Base-by-base conservation (phyloP, 768 basidiomycete genomes). In the Naematelia aurantialba region DNA sequence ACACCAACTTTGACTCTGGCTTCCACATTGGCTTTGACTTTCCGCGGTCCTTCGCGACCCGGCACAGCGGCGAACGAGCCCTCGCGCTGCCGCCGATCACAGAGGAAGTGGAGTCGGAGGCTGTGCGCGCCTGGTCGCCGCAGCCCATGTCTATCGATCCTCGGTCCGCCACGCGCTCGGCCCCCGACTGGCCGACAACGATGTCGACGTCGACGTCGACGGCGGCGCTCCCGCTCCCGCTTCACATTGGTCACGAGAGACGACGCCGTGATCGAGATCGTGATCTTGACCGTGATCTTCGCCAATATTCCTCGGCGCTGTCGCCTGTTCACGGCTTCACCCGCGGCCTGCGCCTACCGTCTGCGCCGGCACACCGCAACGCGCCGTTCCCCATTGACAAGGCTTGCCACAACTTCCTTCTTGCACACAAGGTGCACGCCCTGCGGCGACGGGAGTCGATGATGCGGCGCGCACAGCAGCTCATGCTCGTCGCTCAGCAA, bases 91-190 rank as follows among this genome's bases (percentile, higher is more conserved):
- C 5, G 17, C 52, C 58, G 21, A 25, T 14, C 29, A 4, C 31
- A 30, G 34, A 39, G 25, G 22, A 22, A 12, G 27, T 24, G 26
- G 27, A 27, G 5, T 26, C 19, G 19, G 42, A n/a, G 10, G 19
- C 52, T 48, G 11, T 24, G 12, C 54, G 22, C 42, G 13, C 45
- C 12, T 65, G 29, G 52, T 66, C 66, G 4, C 66, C 66, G 12
- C 31, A 56, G 30, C 64, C 67, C 1, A 69, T 69, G 57, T 61
- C 59, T 1, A 55, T 69, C 34, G 68, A 69, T 30, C 62, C 68
- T 14, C 45, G 57, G 21, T 59, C 68, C 1, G 59, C 21, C 22
- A 57, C n/a, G 14, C 26, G 3, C 24, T 17, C 42, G n/a, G 1
- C 22, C 11, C 44, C 12, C 17, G 46, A n/a, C 19, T 21, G 26